Conservation (phyloP, 352 stramenopile genomes). For the Globisporangium paddicum region DNA sequence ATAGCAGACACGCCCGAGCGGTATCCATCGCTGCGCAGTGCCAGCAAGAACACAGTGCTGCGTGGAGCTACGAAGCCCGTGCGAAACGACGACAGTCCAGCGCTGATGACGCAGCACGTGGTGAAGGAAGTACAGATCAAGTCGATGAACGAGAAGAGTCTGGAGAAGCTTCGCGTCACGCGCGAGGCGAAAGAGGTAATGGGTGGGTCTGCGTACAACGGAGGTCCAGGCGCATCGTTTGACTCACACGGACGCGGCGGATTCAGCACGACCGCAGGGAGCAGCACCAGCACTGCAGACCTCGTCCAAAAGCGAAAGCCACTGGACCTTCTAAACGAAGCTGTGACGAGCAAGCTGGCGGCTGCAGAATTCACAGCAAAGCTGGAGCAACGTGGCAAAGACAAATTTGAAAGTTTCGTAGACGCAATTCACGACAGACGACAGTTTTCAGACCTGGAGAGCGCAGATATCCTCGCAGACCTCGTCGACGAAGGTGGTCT, state of each 20-base stretch:
- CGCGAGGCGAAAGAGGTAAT: constrained; percentile 57
- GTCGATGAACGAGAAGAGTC: constrained; percentile 77
- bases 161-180: constrained; percentile 78
- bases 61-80: constrained; percentile 60
- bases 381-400: constrained; percentile 39
- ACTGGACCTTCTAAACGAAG: constrained; percentile 63
- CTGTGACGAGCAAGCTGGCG: constrained; percentile 29
- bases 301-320: constrained; percentile 50
- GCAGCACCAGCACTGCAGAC: constrained; percentile 23
- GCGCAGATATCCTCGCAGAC: constrained; percentile 26
- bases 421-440: constrained; percentile 38
- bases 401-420: constrained; percentile 72
- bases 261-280: constrained; percentile 11
- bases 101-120: constrained; percentile 61
- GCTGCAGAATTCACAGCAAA: constrained; percentile 17
- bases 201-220: constrained; percentile 18
- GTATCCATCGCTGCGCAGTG: constrained; percentile 58
- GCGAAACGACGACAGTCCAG: constrained; percentile 57
- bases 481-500: constrained; percentile 46
- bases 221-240: constrained; percentile 22
- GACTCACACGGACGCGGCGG: constrained; percentile 17
- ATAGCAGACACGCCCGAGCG: constrained; percentile 46
- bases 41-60: constrained; percentile 55
- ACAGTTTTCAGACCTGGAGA: constrained; percentile 32
- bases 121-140: constrained; percentile 91